Percentiles rank a stretch among this genome's conserved stretches.
phyloP scores from a whole-genome alignment of 305 asterid species.

The Lippia alba region DNA sequence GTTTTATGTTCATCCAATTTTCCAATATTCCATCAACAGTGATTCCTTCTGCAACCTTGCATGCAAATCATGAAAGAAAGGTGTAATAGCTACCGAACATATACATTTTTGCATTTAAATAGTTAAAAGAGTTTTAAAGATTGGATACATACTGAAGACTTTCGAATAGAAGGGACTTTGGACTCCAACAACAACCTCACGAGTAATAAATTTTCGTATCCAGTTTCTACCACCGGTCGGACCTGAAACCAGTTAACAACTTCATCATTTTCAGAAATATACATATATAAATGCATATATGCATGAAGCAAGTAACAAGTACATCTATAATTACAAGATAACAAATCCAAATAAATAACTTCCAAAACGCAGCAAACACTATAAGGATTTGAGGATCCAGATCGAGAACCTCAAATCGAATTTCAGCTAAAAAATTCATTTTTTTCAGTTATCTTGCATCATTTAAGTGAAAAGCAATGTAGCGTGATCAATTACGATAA shows the following conservation, averaged over 20 bases:
- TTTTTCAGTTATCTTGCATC: too few relatives aligned
- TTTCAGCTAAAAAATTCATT: too few relatives aligned
- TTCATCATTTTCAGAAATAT: conserved; percentile 21
- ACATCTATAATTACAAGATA: too few relatives aligned
- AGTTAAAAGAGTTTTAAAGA: conserved; percentile 11
- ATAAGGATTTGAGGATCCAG: too few relatives aligned
- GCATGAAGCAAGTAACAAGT: too few relatives aligned
- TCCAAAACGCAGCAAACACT: too few relatives aligned
- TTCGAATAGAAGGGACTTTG: conserved; percentile 69
- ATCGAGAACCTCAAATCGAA: too few relatives aligned
- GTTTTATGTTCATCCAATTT: conserved; percentile 78
- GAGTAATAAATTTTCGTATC: conserved; percentile 85
- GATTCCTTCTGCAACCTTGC: conserved; percentile 86
- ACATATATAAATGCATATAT: too few relatives aligned
- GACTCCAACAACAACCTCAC: conserved; percentile 87
- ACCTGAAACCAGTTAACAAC: conserved; percentile 60
- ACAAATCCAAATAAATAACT: too few relatives aligned
- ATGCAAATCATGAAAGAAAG: conserved; percentile 36
- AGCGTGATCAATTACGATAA: too few relatives aligned
- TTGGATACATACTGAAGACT: conserved; percentile 76
- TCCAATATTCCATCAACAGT: conserved; percentile 72
- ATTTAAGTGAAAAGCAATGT: too few relatives aligned
- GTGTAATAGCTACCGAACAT: conserved; percentile 11
- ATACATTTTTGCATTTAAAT: not conserved
- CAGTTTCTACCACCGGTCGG: conserved; percentile 97